These are phyloP conservation scores for Plenodomus tracheiphilus DNA, from an alignment of 2,329 filamentous ascomycete genomes.

Conservation along the genomic window DNA sequence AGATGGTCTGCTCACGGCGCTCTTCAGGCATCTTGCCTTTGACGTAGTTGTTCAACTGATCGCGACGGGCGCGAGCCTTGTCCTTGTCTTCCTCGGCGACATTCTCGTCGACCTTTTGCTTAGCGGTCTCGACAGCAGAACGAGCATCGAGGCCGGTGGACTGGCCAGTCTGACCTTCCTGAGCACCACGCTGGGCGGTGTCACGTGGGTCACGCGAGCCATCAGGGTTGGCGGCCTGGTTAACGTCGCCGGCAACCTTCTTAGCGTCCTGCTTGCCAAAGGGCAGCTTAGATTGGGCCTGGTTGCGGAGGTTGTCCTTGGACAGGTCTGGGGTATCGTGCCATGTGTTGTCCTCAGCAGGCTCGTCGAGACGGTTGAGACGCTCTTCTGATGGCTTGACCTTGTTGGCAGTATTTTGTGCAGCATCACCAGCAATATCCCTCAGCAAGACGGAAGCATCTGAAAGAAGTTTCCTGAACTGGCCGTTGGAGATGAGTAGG, in stretches of 20 bases:
- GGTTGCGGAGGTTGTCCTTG: slow-evolving; percentile 68
- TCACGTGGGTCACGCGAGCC: slow-evolving; percentile 60
- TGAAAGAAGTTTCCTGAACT: slow-evolving; percentile 85
- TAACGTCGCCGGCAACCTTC: slow-evolving; percentile 61
- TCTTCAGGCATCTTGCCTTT: slow-evolving; percentile 87
- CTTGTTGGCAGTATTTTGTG: slow-evolving; percentile 72
- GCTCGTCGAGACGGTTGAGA: slow-evolving; percentile 75
- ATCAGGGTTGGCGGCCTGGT: slow-evolving; percentile 59
- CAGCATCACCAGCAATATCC: slow-evolving; percentile 90
- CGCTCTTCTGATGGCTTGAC: slow-evolving; percentile 79
- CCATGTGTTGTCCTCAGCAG: slow-evolving; percentile 91
- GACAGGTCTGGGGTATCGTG: slow-evolving; percentile 81
- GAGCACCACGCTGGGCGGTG: slow-evolving; percentile 55
- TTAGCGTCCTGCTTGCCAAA: slow-evolving; percentile 59
- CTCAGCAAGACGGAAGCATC: slow-evolving; percentile 81
- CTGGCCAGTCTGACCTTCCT: slow-evolving; percentile 53
- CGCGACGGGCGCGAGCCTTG: slow-evolving; percentile 46
- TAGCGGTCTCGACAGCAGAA: slow-evolving; percentile 55
- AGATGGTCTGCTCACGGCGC: slow-evolving; percentile 88
- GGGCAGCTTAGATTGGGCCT: slow-evolving; percentile 63
- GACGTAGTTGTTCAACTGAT: slow-evolving; percentile 72
- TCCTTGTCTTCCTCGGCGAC: slow-evolving; percentile 63
- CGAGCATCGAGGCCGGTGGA: slow-evolving; percentile 57
- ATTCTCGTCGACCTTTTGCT: slow-evolving; percentile 64
- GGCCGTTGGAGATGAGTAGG: slow-evolving; percentile 90